A percentile compares a stretch with the other conserved stretches of the same genome.
These are phyloP conservation scores for Byssochlamys sp. DNA, from an alignment of 2,329 filamentous ascomycete species.

Conservation along the genomic window DNA sequence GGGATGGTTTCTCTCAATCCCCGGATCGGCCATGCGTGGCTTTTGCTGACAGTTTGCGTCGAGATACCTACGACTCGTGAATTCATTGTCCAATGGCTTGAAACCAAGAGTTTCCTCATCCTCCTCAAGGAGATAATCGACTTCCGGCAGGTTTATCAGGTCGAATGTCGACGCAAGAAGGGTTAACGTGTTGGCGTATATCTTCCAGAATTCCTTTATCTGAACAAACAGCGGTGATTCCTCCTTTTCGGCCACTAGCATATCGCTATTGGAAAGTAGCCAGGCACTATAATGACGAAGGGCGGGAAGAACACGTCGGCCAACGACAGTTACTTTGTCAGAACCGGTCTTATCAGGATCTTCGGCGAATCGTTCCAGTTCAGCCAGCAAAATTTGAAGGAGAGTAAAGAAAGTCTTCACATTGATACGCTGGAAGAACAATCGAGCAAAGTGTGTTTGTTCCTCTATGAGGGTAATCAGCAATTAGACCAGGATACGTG, in stretches of 20 bases:
- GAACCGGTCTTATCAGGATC: conserved; percentile 32
- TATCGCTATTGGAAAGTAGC: conserved; percentile 48
- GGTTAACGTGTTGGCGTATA: conserved; percentile 54
- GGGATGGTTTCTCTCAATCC: conserved; percentile 44
- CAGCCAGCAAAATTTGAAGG: conserved; percentile 59
- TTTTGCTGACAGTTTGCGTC: conserved; percentile 38
- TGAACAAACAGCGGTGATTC: conserved; percentile 48
- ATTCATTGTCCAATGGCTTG: conserved; percentile 46
- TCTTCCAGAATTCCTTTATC: conserved; percentile 55
- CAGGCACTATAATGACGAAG: conserved; percentile 61
- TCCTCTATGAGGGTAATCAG: conserved; percentile 31
- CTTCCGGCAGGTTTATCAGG: conserved; percentile 44
- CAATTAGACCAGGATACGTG: conserved; percentile 1
- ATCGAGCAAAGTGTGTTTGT: conserved; percentile 36
- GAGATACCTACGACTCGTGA: conserved; percentile 45
- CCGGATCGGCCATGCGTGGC: conserved; percentile 42
- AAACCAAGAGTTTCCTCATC: conserved; percentile 60
- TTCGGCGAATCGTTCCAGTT: conserved; percentile 53
- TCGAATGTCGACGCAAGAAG: conserved; percentile 51
- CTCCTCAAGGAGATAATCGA: conserved; percentile 58
- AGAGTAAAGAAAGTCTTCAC: conserved; percentile 65
- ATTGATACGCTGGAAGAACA: conserved; percentile 67
- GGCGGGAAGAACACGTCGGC: conserved; percentile 53
- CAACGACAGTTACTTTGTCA: conserved; percentile 48
- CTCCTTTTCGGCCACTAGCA: conserved; percentile 44